Evolutionary conservation across 139 green algal genomes (phyloP), one percentile per base, ranked within the genome.

Genomic region (Micromonas pusilla): DNA sequence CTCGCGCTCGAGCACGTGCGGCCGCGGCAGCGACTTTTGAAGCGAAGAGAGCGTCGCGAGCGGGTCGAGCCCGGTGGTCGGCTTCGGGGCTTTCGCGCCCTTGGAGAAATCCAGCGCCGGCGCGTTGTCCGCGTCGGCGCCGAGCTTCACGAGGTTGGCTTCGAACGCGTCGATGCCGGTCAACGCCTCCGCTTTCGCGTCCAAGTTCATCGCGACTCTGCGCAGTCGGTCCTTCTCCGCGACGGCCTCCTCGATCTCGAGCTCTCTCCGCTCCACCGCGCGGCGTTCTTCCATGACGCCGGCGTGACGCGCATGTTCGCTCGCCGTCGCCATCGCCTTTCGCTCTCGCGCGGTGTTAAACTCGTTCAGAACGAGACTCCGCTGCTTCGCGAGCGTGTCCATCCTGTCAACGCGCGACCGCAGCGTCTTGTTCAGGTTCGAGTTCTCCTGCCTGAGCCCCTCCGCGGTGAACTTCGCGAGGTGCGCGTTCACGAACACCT

Each of bases 161-260:
- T 94, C 90, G 78, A 92, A 92, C 0, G 76, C 82, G 37, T 90
- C 86, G 57, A 94, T 94, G 76, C 88, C 88, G 33, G 92, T 86
- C 52, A 80, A 70, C 16, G 74, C 77, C 16, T 87, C 85, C 57
- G 80, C 80, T 19, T 54, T 36, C 66, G 81, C 57, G 71, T 73
- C 71, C 36, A 80, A 52, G 52, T 82, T 71, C 64, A 79, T 76
- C 53, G 71, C 80, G 19, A 26, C 6, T 5, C 28, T 6, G 5
- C 16, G 16, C 25, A 32, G 25, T 1, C 80, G 72, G 20, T 73
- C 75, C 32, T 86, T 83, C 76, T 88, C 80, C 30, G 78, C 79
- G 30, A 92, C 68, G 1, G 87, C 85, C 64, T 89, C 66, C 82
- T 92, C 87, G 31, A 91, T 83, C 0, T 84, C 78, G 33, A 91